A percentile compares a stretch with the other conserved stretches of the same genome.
Evolutionary conservation across 2,329 filamentous ascomycete species (phyloP).

Genomic region (Claviceps purpurea): DNA sequence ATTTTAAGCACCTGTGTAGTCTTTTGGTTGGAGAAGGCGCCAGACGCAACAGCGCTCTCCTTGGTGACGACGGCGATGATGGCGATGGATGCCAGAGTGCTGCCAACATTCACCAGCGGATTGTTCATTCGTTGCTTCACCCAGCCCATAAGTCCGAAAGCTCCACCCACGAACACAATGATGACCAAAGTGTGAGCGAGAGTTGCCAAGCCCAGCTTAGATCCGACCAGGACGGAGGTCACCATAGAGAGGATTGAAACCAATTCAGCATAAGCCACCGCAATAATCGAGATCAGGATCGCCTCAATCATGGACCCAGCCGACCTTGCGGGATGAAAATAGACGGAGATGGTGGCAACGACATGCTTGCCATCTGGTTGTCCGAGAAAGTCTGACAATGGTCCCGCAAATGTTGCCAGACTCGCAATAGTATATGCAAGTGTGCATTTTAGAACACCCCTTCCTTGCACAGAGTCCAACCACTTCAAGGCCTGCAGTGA

Average conservation of each 20-base stretch:
- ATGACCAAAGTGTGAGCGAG: constrained; percentile 66
- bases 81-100: constrained; percentile 68
- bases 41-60: constrained; percentile 67
- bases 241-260: constrained; percentile 72
- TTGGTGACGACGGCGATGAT: constrained; percentile 78
- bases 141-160: constrained; percentile 73
- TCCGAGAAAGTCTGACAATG: constrained; percentile 59
- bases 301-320: constrained; percentile 79
- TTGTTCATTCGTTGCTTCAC: constrained; percentile 62
- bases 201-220: constrained; percentile 47
- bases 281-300: constrained; percentile 56
- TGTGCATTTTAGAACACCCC: constrained; percentile 73
- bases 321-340: constrained; percentile 75
- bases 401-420: constrained; percentile 64
- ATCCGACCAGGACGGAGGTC: constrained; percentile 61
- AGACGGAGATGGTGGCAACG: constrained; percentile 79
- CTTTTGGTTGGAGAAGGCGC: constrained; percentile 55
- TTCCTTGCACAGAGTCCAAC: constrained; percentile 53
- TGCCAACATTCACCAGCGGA: constrained; percentile 66
- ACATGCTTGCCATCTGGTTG: constrained; percentile 79
- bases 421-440: constrained; percentile 73
- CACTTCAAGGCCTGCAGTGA: constrained; percentile 25
- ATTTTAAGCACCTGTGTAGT: constrained; percentile 50
- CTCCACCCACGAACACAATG: constrained; percentile 66
- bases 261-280: constrained; percentile 53